Conservation (phyloP, 2,329 filamentous ascomycete species). For the Xylaria arbuscula region DNA sequence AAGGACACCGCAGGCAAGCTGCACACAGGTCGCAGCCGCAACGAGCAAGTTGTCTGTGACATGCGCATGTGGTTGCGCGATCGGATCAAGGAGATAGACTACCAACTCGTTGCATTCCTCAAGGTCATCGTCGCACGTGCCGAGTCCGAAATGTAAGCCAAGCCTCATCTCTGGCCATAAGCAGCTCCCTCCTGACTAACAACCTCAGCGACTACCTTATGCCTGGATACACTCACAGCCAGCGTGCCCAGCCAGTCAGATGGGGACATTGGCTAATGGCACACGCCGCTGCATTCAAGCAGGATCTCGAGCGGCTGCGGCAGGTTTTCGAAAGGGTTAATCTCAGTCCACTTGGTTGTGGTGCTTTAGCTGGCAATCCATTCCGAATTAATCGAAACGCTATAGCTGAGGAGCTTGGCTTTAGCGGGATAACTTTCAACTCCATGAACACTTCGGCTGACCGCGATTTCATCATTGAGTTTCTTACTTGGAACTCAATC, state of each 20-base stretch:
- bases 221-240: conserved; percentile 90
- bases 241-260: conserved; percentile 81
- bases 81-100: conserved; percentile 76
- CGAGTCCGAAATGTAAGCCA: conserved; percentile 70
- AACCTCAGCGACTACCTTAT: conserved; percentile 82
- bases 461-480: conserved; percentile 85
- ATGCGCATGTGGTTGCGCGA: conserved; percentile 91
- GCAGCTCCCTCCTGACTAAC: conserved; percentile 60
- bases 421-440: conserved; percentile 74
- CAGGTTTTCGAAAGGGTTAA: conserved; percentile 76
- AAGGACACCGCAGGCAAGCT: conserved; percentile 88
- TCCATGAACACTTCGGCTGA: conserved; percentile 78
- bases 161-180: conserved; percentile 26
- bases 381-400: conserved; percentile 78
- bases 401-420: conserved; percentile 79
- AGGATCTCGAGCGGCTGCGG: conserved; percentile 79
- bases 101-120: conserved; percentile 74
- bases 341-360: conserved; percentile 71
- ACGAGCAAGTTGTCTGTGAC: conserved; percentile 90
- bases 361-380: conserved; percentile 79
- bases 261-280: conserved; percentile 87
- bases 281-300: conserved; percentile 76
- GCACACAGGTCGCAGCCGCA: conserved; percentile 87
- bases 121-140: conserved; percentile 75
- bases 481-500: conserved; percentile 81